Percentiles rank a stretch among this genome's conserved stretches.
Evolutionary conservation across 176 grass and related monocot species (phyloP).

Genomic region (Avena insularis): DNA sequence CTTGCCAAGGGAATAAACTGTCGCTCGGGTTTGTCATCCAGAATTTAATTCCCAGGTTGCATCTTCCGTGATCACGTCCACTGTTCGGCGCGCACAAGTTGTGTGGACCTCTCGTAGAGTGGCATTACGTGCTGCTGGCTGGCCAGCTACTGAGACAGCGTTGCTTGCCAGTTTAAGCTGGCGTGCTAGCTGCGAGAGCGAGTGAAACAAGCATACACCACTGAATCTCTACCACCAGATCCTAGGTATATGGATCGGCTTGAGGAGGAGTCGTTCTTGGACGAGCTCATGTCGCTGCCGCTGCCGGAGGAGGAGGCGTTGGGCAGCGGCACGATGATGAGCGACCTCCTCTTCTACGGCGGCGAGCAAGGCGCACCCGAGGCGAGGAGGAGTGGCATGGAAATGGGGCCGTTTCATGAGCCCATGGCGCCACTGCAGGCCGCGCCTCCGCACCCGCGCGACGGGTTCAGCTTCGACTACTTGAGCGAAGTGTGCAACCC

Average conservation of each 20-base stretch:
- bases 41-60: constrained; percentile 32
- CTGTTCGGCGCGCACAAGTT: constrained; percentile 27
- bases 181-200: neutral
- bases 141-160: neutral
- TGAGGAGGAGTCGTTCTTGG: constrained; percentile 74
- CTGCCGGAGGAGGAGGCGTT: constrained; percentile 43
- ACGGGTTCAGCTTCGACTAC: constrained; percentile 75
- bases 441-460: neutral
- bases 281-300: constrained; percentile 76
- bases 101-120: neutral
- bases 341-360: constrained; percentile 68
- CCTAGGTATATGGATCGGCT: constrained; percentile 55
- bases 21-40: constrained; percentile 17
- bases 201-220: neutral
- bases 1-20: constrained; percentile 49
- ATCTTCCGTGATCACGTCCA: neutral
- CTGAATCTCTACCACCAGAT: neutral
- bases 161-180: neutral
- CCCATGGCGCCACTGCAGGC: constrained; percentile 4
- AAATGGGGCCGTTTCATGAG: constrained; percentile 30
- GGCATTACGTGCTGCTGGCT: neutral
- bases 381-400: neutral
- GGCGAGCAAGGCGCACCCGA: constrained; percentile 20
- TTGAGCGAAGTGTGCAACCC: constrained; percentile 75
- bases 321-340: constrained; percentile 37